Conservation (phyloP, 192 early-diverging fungal species). For the Rhizophlyctis rosea region DNA sequence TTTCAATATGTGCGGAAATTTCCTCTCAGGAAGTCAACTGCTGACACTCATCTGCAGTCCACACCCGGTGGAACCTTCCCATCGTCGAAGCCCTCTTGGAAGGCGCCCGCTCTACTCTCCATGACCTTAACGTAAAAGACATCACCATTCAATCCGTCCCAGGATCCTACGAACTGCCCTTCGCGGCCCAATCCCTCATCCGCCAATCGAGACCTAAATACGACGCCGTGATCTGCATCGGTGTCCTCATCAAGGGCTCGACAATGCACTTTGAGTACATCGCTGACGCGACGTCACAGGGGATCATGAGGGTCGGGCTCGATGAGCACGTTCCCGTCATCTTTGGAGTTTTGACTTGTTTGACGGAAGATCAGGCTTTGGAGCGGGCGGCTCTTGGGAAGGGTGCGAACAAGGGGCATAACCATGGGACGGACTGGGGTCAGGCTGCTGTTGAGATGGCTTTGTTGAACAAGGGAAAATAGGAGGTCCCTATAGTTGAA, state of each 20-base stretch:
- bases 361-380: constrained; percentile 91
- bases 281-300: constrained; percentile 86
- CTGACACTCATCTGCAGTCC: constrained; percentile 49
- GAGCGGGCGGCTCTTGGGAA: constrained; percentile 70
- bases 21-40: background rate
- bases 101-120: constrained; percentile 67
- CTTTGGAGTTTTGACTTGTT: constrained; percentile 95
- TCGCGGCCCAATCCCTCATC: constrained; percentile 77
- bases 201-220: constrained; percentile 44
- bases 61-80: constrained; percentile 90
- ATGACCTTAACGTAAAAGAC: constrained; percentile 68
- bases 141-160: constrained; percentile 78
- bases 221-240: constrained; percentile 91
- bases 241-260: constrained; percentile 97
- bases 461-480: background rate
- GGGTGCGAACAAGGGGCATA: constrained; percentile 69
- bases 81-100: constrained; percentile 83
- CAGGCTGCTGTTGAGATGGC: constrained; percentile 96
- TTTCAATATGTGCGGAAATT: background rate
- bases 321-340: constrained; percentile 84
- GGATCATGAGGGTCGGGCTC: constrained; percentile 94
- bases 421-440: constrained; percentile 97
- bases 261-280: constrained; percentile 99
- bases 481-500: too few relatives aligned
- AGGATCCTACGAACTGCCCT: constrained; percentile 94